A percentile compares a stretch with the other conserved stretches of the same genome.
phyloP scores from a whole-genome alignment of 2,329 filamentous ascomycete genomes.

The Balansia obtecta region DNA sequence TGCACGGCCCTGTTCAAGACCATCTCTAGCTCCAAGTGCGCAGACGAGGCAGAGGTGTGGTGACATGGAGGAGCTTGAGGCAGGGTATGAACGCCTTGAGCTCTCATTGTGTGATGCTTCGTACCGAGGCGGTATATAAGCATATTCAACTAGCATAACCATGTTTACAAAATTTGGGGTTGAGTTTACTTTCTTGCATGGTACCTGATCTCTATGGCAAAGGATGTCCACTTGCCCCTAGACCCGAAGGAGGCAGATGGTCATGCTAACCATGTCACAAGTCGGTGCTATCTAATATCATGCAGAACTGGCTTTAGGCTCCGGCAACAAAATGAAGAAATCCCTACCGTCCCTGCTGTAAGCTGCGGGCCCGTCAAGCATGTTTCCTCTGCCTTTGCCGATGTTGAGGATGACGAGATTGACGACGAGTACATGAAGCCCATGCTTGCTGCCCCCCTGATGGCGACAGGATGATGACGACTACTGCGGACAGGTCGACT shows the following conservation, averaged over 20 bases:
- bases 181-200: no score
- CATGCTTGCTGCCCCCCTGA: conserved; percentile 37
- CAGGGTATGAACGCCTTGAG: neutral
- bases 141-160: no score
- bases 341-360: conserved; percentile 61
- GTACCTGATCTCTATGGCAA: no score
- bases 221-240: no score
- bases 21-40: conserved; percentile 20
- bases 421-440: conserved; percentile 53
- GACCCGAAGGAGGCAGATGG: no score
- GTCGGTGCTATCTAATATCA: no score
- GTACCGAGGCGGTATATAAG: no score
- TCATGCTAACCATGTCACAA: no score
- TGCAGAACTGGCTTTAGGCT: no score
- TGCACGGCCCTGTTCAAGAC: conserved; percentile 20
- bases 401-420: conserved; percentile 46
- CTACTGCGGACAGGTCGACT: conserved; percentile 12
- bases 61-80: neutral
- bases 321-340: conserved; percentile 5
- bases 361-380: conserved; percentile 84
- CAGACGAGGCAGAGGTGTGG: conserved; percentile 11
- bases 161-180: no score
- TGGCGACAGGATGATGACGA: conserved; percentile 41
- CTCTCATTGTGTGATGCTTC: neutral
- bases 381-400: conserved; percentile 42